Evolutionary conservation across 1,284 basidiomycete species (phyloP), one percentile per base, ranked within the genome.

Genomic region (Mrakiaceae sp.): DNA sequence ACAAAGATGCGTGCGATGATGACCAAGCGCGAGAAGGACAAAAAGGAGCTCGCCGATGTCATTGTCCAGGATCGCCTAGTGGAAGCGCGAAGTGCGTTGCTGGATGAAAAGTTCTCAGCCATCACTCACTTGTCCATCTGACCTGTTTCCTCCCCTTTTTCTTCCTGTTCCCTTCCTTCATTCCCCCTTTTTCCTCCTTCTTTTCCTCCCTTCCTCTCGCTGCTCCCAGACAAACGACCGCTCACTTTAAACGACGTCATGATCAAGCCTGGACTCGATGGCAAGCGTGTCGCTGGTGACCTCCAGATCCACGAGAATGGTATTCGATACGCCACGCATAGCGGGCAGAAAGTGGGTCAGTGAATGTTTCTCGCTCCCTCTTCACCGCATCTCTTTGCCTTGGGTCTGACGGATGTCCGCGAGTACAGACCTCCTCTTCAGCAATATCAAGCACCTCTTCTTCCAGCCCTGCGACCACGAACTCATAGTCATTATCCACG

Each of bases 401-500:
- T 8, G 5, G 3, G 12, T 5, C 39, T 54, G 47, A 60, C 56
- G 68, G 44, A 64, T 46, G 54, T 48, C 66, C 66, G 67, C 65
- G 53, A 62, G 44, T 54, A 10, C 71, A 94, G 92, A 97, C 74
- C 82, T 99, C 27, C 81, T 98, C 11, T 98, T 98, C 80, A 88
- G 85, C 79, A 99, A 99, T 76, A 88, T 99, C 79, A 97, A 96
- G 77, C 96, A 98, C 76, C 80, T 98, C 40, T 97, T 98, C 80
- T 98, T 98, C 84, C 96, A 98, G 74, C 94, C 96, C 5, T 98
- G 95, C 73, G 96, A 99, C 70, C 87, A 92, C 71, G 96, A 99
- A 76, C 79, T 98, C 56, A 83, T 98, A 67, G 95, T 97, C 61
- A 87, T 98, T 67, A 84, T 98, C 47, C 96, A 98, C 74, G 78